Evolutionary conservation across 805 yeast genomes (phyloP).

Genomic region (Jamesozyma gamospora): DNA sequence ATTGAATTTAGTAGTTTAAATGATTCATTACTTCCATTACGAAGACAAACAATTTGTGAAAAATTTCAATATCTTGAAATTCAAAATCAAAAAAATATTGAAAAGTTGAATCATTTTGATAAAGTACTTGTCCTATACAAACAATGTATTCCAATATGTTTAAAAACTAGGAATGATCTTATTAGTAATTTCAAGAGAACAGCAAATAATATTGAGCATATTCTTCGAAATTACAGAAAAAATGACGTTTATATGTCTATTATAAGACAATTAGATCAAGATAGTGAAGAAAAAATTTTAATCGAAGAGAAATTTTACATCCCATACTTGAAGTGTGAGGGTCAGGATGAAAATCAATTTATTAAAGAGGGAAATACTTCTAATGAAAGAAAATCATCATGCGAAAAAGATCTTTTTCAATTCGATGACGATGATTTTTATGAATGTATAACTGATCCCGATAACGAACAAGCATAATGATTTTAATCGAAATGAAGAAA

Average conservation of each 20-base stretch:
- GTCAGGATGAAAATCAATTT: no score
- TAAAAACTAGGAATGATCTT: slow-evolving; percentile 42
- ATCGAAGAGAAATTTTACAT: no score
- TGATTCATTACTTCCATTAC: slow-evolving; percentile 22
- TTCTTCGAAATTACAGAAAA: slow-evolving; percentile 44
- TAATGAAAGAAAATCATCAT: no score
- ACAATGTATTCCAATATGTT: slow-evolving; percentile 45
- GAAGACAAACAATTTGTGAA: slow-evolving; percentile 24
- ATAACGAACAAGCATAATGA: no score
- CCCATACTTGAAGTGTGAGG: no score
- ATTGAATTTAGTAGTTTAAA: slow-evolving; percentile 19
- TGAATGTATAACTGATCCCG: neutral
- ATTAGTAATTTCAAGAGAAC: slow-evolving; percentile 37
- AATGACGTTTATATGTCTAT: slow-evolving; percentile 33
- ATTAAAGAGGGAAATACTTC: no score
- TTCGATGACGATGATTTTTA: neutral
- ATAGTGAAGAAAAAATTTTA: neutral
- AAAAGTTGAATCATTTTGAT: slow-evolving; percentile 32
- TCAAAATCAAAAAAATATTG: slow-evolving; percentile 28
- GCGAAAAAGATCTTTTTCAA: neutral
- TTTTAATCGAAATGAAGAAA: no score
- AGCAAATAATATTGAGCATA: slow-evolving; percentile 46
- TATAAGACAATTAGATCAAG: slow-evolving; percentile 4
- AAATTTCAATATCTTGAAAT: slow-evolving; percentile 29
- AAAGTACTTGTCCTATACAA: slow-evolving; percentile 32